Percentiles rank a stretch among this genome's conserved stretches.
These are phyloP conservation scores for Colletotrichum sp. DNA, from an alignment of 2,329 filamentous ascomycete genomes.

Conservation along the genomic window DNA sequence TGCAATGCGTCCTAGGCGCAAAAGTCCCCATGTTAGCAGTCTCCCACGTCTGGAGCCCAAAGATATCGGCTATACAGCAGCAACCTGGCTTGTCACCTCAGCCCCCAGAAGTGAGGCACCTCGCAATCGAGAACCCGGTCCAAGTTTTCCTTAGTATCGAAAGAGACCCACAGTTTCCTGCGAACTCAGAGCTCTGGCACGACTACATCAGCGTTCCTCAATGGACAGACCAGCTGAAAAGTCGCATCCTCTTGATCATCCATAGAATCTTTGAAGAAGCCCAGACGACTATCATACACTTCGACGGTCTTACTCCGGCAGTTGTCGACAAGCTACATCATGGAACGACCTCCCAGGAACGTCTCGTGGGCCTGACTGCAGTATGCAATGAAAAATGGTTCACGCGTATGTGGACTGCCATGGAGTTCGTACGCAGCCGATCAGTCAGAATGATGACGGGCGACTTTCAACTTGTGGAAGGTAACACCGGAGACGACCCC, in stretches of 20 bases:
- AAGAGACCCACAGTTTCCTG: too few relatives aligned
- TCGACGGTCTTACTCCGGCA: neutral
- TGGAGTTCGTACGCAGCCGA: neutral
- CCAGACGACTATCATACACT: neutral
- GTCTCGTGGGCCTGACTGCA: neutral
- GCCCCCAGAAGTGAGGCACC: neutral
- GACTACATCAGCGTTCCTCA: neutral
- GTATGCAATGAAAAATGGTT: neutral
- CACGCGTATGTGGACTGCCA: neutral
- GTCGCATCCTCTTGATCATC: neutral
- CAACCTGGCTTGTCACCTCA: too few relatives aligned
- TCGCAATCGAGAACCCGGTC: neutral
- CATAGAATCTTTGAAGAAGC: neutral
- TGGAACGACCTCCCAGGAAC: neutral
- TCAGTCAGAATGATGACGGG: neutral
- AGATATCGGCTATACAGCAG: too few relatives aligned
- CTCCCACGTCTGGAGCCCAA: too few relatives aligned
- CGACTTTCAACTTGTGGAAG: neutral
- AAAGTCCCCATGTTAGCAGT: too few relatives aligned
- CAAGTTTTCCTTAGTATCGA: fast-evolving
- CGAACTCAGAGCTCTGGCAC: neutral
- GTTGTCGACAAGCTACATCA: neutral
- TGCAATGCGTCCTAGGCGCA: too few relatives aligned
- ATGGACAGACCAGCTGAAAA: neutral
- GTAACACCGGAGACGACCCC: too few relatives aligned